phyloP scores from a whole-genome alignment of 2,329 filamentous ascomycete genomes.

The Sporothrix brunneoviolacea region DNA sequence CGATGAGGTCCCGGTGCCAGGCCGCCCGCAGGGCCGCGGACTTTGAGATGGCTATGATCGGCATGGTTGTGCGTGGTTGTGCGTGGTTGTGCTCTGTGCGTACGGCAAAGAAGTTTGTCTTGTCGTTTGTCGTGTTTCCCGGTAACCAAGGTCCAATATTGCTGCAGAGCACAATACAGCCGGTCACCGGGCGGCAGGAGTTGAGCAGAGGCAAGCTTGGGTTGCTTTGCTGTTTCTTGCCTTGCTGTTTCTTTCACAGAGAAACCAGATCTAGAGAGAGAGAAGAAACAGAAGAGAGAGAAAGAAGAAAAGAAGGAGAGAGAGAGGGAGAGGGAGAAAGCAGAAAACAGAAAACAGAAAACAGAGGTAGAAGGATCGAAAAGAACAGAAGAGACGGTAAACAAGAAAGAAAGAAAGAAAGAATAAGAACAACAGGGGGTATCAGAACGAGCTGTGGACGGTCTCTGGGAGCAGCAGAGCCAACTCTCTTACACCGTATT shows the following conservation, averaged over 20 bases:
- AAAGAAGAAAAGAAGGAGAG: background rate
- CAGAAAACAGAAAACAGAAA: background rate
- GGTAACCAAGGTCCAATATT: constrained; percentile 6
- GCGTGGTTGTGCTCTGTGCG: background rate
- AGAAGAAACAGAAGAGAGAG: background rate
- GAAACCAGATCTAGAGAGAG: background rate
- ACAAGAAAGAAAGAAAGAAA: too few species aligned
- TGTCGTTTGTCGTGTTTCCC: background rate
- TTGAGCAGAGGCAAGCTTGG: too few species aligned
- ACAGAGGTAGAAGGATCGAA: background rate
- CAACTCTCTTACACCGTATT: too few species aligned
- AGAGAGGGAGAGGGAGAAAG: background rate
- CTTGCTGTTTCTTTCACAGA: background rate
- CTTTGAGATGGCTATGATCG: constrained; percentile 6
- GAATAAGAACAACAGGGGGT: too few species aligned
- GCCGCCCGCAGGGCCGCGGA: background rate
- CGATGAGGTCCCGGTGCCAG: constrained; percentile 8
- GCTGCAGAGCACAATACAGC: background rate
- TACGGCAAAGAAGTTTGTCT: background rate
- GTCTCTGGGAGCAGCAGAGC: too few species aligned
- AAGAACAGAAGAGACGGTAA: background rate
- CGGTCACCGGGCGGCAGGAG: background rate
- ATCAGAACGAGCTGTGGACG: too few species aligned
- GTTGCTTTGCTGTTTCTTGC: too few species aligned
- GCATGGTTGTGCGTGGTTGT: background rate